Conservation (phyloP, 2,329 filamentous ascomycete genomes). For the Neoarthrinium moseri region DNA sequence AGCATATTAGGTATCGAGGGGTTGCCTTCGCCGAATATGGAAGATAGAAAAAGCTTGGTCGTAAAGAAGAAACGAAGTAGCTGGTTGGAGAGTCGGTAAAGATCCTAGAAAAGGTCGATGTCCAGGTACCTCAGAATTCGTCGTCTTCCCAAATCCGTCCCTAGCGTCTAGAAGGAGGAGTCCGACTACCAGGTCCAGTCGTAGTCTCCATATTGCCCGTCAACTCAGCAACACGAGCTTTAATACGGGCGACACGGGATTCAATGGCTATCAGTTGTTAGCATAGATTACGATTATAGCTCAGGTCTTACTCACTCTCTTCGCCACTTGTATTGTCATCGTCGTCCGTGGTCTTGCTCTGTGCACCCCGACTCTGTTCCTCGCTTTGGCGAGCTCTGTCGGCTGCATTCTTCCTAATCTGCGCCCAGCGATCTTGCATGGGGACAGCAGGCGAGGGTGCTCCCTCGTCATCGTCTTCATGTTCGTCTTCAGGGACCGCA, state of each 20-base stretch:
- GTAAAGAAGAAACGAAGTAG: neutral
- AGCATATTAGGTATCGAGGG: constrained; percentile 17
- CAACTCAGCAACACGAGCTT: constrained; percentile 91
- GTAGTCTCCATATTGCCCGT: constrained; percentile 76
- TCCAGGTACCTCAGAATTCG: constrained; percentile 13
- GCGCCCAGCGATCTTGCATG: constrained; percentile 83
- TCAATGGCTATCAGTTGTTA: constrained; percentile 72
- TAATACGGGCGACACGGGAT: constrained; percentile 94
- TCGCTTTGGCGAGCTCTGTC: constrained; percentile 69
- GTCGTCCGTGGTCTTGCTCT: constrained; percentile 57
- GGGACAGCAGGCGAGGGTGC: constrained; percentile 32
- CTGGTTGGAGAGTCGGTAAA: neutral
- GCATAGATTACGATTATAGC: constrained; percentile 12
- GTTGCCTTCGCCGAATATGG: neutral
- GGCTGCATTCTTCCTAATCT: constrained; percentile 92
- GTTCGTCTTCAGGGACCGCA: constrained; percentile 6
- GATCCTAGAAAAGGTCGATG: neutral
- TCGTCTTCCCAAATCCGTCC: constrained; percentile 24
- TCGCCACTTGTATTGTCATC: constrained; percentile 93
- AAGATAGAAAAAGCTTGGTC: neutral
- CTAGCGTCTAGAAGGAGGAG: constrained; percentile 34
- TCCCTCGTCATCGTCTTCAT: constrained; percentile 24
- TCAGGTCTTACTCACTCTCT: constrained; percentile 41
- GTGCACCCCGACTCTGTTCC: constrained; percentile 57
- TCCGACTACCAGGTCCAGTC: constrained; percentile 30